Conservation (phyloP, 2,329 filamentous ascomycete genomes). For the Epichloe sylvatica region DNA sequence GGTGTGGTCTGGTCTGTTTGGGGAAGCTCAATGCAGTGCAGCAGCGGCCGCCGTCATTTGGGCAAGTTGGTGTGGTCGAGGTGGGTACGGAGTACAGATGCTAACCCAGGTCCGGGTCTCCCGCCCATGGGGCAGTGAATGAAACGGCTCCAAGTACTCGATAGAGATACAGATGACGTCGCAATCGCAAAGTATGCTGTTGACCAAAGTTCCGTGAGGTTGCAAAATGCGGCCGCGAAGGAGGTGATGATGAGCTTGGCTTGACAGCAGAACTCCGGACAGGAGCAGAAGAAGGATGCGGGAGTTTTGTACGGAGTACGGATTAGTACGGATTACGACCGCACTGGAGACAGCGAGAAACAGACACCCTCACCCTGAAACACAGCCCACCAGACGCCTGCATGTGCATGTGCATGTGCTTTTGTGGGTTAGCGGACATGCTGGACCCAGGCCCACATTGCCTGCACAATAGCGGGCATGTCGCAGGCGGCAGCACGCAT, state of each 20-base stretch:
- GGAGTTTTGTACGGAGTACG: neutral
- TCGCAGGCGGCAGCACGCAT: too few relatives aligned
- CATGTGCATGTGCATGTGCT: too few relatives aligned
- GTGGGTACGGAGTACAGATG: conserved; percentile 3
- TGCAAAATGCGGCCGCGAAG: neutral
- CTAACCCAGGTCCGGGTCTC: neutral
- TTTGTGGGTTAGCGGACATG: too few relatives aligned
- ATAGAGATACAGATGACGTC: neutral
- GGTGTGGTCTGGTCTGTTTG: conserved; percentile 3
- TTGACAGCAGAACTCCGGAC: neutral
- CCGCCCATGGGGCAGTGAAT: neutral
- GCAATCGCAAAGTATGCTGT: neutral
- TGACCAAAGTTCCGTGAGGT: neutral
- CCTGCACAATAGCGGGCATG: too few relatives aligned
- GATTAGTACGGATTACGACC: too few relatives aligned
- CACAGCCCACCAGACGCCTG: neutral
- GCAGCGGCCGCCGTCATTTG: conserved; percentile 3
- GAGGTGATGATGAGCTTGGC: neutral
- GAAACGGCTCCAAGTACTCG: neutral
- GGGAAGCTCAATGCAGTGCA: conserved; percentile 1
- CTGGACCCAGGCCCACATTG: too few relatives aligned
- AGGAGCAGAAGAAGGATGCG: neutral
- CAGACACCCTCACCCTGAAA: neutral
- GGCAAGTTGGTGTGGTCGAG: neutral
- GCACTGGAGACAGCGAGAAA: neutral